Conservation (phyloP, 2,329 filamentous ascomycete genomes). For the Cordyceps tenuipes region DNA sequence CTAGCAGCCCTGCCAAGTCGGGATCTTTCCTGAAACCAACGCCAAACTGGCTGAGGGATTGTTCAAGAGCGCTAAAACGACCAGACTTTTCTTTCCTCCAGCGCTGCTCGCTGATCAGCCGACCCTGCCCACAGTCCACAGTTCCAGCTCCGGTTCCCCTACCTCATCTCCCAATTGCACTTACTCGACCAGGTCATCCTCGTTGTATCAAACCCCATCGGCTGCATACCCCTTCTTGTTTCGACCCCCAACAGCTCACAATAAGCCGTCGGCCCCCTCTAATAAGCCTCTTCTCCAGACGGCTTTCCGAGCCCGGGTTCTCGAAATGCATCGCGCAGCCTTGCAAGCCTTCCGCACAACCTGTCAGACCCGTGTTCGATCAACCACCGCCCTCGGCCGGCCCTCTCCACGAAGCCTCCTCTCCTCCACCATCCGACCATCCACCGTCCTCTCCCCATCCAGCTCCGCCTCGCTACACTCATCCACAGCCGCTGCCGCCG, state of each 20-base stretch:
- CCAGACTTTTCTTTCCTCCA: too few species aligned
- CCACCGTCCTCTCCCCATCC: slow-evolving; percentile 19
- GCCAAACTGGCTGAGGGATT: not conserved
- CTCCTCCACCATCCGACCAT: slow-evolving; percentile 10
- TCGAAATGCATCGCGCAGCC: slow-evolving; percentile 63
- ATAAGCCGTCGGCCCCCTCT: not conserved
- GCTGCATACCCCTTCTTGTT: not conserved
- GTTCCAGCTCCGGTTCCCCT: too few species aligned
- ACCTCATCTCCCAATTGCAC: not conserved
- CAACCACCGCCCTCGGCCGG: slow-evolving; percentile 44
- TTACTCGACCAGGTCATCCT: not conserved
- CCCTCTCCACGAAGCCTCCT: slow-evolving; percentile 16
- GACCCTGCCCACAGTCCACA: not conserved
- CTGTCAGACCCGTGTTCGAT: slow-evolving; percentile 53
- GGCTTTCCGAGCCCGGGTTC: slow-evolving; percentile 19
- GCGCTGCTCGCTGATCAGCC: not conserved
- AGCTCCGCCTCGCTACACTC: slow-evolving; percentile 13
- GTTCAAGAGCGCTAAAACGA: too few species aligned
- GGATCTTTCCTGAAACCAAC: not conserved
- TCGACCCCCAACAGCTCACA: not conserved
- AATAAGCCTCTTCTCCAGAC: not conserved
- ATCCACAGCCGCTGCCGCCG: slow-evolving; percentile 14
- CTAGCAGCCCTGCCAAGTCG: too few species aligned
- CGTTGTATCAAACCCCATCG: not conserved
- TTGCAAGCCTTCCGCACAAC: slow-evolving; percentile 60